Evolutionary conservation across 495 filamentous ascomycete species (phyloP).

Genomic region (Sabuloglossum arenarium): DNA sequence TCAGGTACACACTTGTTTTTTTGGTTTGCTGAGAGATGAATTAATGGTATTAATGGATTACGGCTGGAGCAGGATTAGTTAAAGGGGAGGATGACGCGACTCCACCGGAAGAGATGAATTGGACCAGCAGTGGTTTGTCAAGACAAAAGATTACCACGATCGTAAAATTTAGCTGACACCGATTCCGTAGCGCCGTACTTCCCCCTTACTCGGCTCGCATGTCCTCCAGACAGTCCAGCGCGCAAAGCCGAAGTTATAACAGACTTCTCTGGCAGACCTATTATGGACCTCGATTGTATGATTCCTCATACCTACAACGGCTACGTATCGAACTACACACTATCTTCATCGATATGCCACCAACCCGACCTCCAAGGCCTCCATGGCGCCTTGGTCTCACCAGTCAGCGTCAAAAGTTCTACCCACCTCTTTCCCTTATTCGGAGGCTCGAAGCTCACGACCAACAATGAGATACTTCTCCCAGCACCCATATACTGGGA

Average conservation of each 20-base stretch:
- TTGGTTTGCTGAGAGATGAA: not conserved
- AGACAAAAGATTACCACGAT: not conserved
- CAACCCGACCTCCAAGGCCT: constrained; percentile 22
- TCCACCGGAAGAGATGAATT: constrained; percentile 7
- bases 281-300: constrained; percentile 9
- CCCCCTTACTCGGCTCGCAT: constrained; percentile 5
- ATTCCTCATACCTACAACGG: constrained; percentile 10
- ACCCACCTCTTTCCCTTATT: constrained; percentile 47
- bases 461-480: constrained; percentile 67
- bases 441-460: constrained; percentile 51
- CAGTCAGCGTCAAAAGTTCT: constrained; percentile 33
- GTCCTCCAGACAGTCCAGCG: constrained; percentile 13
- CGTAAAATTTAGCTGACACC: not conserved
- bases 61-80: not conserved
- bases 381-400: constrained; percentile 52
- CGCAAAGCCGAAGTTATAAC: constrained; percentile 10
- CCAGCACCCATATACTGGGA: constrained; percentile 60
- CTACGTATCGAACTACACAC: constrained; percentile 19
- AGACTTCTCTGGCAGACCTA: constrained; percentile 11
- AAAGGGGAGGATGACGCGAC: constrained; percentile 4
- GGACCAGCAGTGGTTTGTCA: not conserved
- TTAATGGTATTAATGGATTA: not conserved
- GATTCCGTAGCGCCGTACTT: not conserved
- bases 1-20: constrained; percentile 2
- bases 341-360: constrained; percentile 13